Base-by-base conservation (phyloP, 2,329 filamentous ascomycete genomes). In the Cercospora sesami region DNA sequence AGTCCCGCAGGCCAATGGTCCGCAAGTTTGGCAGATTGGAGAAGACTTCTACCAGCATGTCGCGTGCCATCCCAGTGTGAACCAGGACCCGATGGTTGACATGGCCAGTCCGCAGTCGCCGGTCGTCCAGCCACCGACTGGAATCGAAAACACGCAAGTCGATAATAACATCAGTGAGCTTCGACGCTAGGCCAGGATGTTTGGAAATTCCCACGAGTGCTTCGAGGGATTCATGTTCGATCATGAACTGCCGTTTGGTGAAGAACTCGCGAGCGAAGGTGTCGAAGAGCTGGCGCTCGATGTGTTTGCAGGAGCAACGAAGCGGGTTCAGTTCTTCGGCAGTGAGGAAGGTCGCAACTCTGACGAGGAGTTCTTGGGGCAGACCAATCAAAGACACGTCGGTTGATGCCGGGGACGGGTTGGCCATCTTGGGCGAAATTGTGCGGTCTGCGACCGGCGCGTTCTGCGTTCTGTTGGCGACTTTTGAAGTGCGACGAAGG, bases 231-330 rank as follows among this genome's bases (percentile, higher is more conserved):
- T 81, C 78, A 36, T 85, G 80, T 1, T 84, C 84, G 64, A 90
- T 74, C 85, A 89, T 88, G 78, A 90, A 91, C 74, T 90, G 88
- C 73, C 85, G 86, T 76, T 87, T 87, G 61, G 80, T 81, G 78
- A 91, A 91, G 80, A 89, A 91, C 70, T 90, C 87, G 26, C 80
- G 80, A 30, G 84, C 81, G 72, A 90, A 91, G 36, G 80, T 81
- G 60, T 83, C 80, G 76, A 86, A 86, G 12, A 90, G 79, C 1
- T 81, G 79, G 21, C 78, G 78, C 74, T 90, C 87, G 12, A 88
- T 74, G 18, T 80, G 76, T 65, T 83, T 86, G 79, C 87, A 89
- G 2, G 82, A 82, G 16, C 83, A 78, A 6, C 89, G 87, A 21
- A 67, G 60, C 12, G 78, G 75, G 67, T 84, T 81, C 18, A 90